phyloP scores from a whole-genome alignment of 495 filamentous ascomycete species.

The Mycothermus thermophilus region DNA sequence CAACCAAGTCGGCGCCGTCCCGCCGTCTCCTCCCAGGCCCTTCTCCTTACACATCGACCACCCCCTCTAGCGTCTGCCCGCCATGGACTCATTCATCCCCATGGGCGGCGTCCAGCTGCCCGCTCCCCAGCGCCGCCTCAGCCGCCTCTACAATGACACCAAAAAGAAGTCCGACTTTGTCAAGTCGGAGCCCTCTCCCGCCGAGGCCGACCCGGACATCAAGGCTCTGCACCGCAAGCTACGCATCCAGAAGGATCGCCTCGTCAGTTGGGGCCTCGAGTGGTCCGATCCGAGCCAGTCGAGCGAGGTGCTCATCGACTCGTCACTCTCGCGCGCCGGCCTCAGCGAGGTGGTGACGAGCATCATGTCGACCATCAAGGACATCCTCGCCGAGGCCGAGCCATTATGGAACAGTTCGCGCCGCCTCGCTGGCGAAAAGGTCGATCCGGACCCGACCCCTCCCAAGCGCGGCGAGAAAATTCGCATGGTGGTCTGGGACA shows the following conservation, averaged over 20 bases:
- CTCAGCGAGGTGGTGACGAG: constrained; percentile 76
- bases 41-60: background rate
- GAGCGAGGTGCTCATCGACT: constrained; percentile 61
- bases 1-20: no score
- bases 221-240: constrained; percentile 42
- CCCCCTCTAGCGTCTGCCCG: background rate
- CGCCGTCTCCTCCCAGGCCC: no score
- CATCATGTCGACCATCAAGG: constrained; percentile 80
- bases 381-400: constrained; percentile 74
- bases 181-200: constrained; percentile 48
- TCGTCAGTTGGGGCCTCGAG: constrained; percentile 79
- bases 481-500: constrained; percentile 42
- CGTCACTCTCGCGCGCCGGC: constrained; percentile 68
- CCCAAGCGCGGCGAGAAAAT: constrained; percentile 30
- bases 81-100: constrained; percentile 37
- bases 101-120: constrained; percentile 30
- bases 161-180: constrained; percentile 78
- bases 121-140: constrained; percentile 50
- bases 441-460: constrained; percentile 19
- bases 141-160: constrained; percentile 82
- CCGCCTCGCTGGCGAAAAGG: constrained; percentile 29
- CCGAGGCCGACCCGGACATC: constrained; percentile 40
- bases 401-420: constrained; percentile 48
- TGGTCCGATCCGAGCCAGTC: constrained; percentile 62
- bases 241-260: constrained; percentile 55